These are phyloP conservation scores for Punica granatum DNA, from an alignment of 345 rosid genomes.

Conservation along the genomic window DNA sequence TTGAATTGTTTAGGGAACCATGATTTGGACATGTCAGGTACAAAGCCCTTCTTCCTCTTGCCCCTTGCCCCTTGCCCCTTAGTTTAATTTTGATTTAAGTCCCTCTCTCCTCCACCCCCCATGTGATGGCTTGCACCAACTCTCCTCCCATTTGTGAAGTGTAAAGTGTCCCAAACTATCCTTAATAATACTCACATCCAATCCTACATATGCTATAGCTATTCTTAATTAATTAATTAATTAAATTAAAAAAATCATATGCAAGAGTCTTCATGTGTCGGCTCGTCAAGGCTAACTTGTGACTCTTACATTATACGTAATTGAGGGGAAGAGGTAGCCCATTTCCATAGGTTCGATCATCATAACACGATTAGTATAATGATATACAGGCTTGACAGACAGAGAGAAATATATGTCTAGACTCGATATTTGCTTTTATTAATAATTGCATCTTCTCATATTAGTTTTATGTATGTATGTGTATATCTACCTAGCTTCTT, in stretches of 20 bases:
- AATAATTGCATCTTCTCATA: too few species aligned
- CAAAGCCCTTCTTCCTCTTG: not conserved
- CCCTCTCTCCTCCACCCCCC: constrained; percentile 2
- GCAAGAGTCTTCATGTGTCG: too few species aligned
- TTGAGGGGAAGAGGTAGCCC: too few species aligned
- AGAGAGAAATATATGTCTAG: too few species aligned
- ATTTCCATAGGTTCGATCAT: too few species aligned
- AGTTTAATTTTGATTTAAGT: not conserved
- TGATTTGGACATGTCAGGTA: constrained; percentile 12
- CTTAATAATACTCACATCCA: not conserved
- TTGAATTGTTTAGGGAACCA: constrained; percentile 7
- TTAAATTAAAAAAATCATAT: not conserved
- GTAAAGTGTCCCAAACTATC: constrained; percentile 7
- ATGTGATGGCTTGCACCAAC: constrained; percentile 12
- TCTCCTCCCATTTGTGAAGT: not conserved
- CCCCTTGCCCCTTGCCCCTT: not conserved
- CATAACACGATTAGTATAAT: too few species aligned
- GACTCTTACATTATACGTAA: too few species aligned
- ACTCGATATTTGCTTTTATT: too few species aligned
- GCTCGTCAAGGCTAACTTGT: too few species aligned
- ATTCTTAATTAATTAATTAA: not conserved
- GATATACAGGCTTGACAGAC: too few species aligned
- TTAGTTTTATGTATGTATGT: too few species aligned
- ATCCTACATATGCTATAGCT: not conserved
- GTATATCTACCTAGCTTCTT: too few species aligned